phyloP scores from a whole-genome alignment of 2,329 filamentous ascomycete genomes.

The Fusarium drepaniforme region DNA sequence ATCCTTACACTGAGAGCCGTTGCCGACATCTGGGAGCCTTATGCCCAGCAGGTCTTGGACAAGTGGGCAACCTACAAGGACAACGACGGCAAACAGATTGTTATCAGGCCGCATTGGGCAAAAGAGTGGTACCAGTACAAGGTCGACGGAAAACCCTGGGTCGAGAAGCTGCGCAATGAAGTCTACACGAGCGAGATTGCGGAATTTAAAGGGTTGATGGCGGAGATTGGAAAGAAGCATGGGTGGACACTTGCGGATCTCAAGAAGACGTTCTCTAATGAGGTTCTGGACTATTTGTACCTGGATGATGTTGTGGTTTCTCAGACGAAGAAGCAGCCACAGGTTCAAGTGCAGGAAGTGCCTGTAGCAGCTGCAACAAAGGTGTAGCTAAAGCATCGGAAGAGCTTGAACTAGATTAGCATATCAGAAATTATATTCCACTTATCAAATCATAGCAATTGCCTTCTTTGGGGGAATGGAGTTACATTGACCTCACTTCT shows the following conservation, averaged over 20 bases:
- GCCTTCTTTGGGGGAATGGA: no score
- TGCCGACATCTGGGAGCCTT: neutral
- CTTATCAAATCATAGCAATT: no score
- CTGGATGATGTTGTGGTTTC: neutral
- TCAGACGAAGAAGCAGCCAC: neutral
- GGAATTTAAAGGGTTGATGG: constrained; percentile 1
- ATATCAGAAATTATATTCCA: neutral
- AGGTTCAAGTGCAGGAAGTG: neutral
- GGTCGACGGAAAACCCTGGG: constrained; percentile 8
- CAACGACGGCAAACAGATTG: neutral
- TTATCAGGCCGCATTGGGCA: neutral
- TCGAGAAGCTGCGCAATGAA: constrained; percentile 4
- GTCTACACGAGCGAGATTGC: constrained; percentile 8
- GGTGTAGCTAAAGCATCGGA: neutral
- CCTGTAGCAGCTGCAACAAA: neutral
- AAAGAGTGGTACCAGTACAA: neutral
- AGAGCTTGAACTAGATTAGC: neutral
- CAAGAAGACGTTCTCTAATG: neutral
- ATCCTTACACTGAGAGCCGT: constrained; percentile 7
- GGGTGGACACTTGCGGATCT: neutral
- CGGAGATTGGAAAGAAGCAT: constrained; percentile 1
- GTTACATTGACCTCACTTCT: neutral
- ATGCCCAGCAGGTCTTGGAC: neutral
- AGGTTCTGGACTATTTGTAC: neutral
- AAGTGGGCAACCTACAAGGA: neutral